Percentiles rank a stretch among this genome's conserved stretches.
Conservation (phyloP, 192 early-diverging fungal species). For the Pilobolus umbonatus region DNA sequence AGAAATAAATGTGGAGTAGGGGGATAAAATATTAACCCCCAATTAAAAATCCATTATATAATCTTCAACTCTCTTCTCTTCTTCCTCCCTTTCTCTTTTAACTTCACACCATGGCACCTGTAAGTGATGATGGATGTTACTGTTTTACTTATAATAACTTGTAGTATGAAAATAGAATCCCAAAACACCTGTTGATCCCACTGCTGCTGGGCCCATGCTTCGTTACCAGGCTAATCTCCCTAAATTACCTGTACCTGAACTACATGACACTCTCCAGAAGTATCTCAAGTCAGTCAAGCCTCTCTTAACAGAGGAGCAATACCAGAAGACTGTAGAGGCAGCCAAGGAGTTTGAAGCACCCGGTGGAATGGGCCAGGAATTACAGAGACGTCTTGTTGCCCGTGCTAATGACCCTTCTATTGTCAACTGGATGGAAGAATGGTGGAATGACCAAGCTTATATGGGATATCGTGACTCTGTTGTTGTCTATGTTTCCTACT, state of each 20-base stretch:
- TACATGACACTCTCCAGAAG: slow-evolving; percentile 75
- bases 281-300: slow-evolving; percentile 81
- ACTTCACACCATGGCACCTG: background rate
- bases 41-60: background rate
- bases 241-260: slow-evolving; percentile 83
- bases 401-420: slow-evolving; percentile 67
- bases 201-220: slow-evolving; percentile 40
- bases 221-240: slow-evolving; percentile 75
- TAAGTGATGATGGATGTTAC: background rate
- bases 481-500: slow-evolving; percentile 96
- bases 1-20: too few species aligned
- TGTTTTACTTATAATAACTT: background rate
- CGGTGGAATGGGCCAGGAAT: slow-evolving; percentile 73
- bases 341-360: slow-evolving; percentile 79
- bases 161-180: slow-evolving; percentile 2
- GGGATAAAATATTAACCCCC: too few species aligned
- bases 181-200: slow-evolving; percentile 9
- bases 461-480: slow-evolving; percentile 93
- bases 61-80: background rate
- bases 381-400: slow-evolving; percentile 81
- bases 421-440: slow-evolving; percentile 91
- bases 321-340: slow-evolving; percentile 55
- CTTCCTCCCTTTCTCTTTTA: background rate
- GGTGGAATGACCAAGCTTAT: slow-evolving; percentile 98
- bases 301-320: slow-evolving; percentile 64